Evolutionary conservation across 2,329 filamentous ascomycete species (phyloP), one percentile per base, ranked within the genome.

Genomic region (Colletotrichum spinosum): DNA sequence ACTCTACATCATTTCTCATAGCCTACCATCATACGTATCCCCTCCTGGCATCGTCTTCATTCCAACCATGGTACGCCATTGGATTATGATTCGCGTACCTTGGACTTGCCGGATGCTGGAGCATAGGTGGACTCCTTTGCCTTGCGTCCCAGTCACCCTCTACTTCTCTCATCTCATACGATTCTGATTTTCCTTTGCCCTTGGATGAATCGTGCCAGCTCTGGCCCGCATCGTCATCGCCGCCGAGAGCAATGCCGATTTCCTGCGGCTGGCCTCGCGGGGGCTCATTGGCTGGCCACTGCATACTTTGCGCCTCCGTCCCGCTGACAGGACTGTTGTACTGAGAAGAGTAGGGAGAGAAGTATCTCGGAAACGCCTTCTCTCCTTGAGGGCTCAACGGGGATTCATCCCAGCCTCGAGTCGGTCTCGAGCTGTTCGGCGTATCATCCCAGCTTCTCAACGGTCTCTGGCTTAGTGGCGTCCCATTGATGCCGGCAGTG

Each of bases 301-400:
- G 70, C 68, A 74, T 73, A 9, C 70, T 68, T 0, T 72, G 70
- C 2, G 69, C 72, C 41, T 83, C 81, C 1, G 74, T 75, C 0
- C 77, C 82, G 57, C 57, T 60, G 1, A 60, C 57, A 9, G 57
- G 57, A 2, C 63, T 66, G n/a, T 66, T 66, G 75, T 83, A 89
- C 65, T 87, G 84, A 45, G 86, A 88, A 17, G 79, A 81, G 71
- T 89, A 90, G 0, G 88, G 87, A 4, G 86, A 88, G 68, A 88
- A 83, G 74, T 88, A 87, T 7, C 79, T 81, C 1, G 79, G 76
- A 67, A 78, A 80, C 0, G 70, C 65, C 65, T 75, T 76, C 50
- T 82, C 79, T 2, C 79, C 78, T 48, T 72, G 73, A 2, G 77
- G 78, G 50, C 81, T 85, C 61, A 82, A 69, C 0, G 81, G 87